These are phyloP conservation scores for Cicer judaicum DNA, from an alignment of 306 rosid species.

Conservation along the genomic window DNA sequence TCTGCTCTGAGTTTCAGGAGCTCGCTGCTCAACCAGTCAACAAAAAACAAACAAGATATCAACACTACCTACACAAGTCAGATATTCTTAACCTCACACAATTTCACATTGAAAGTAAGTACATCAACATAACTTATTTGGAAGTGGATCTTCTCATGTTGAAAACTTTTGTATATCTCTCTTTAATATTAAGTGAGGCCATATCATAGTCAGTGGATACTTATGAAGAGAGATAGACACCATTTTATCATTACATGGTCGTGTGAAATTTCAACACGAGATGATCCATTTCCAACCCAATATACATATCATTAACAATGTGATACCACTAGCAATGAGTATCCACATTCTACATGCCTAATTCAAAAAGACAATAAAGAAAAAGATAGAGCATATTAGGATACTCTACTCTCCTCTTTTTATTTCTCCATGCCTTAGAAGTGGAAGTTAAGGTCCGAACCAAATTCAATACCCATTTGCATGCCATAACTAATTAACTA, in stretches of 20 bases:
- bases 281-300: background rate
- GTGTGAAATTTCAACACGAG: background rate
- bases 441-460: constrained; percentile 7
- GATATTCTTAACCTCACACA: constrained; percentile 17
- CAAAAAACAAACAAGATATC: constrained; percentile 10
- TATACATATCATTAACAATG: constrained; percentile 15
- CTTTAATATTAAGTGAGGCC: constrained; percentile 12
- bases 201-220: background rate
- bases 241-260: background rate
- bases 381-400: background rate
- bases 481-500: background rate
- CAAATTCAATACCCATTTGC: constrained; percentile 9
- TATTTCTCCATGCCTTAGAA: constrained; percentile 11
- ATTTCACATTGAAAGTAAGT: constrained; percentile 10
- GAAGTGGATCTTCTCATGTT: background rate
- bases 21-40: constrained; percentile 55
- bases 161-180: background rate
- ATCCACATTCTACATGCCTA: constrained; percentile 11
- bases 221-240: background rate
- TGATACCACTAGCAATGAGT: background rate
- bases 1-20: constrained; percentile 61
- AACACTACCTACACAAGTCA: constrained; percentile 12
- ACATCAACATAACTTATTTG: background rate
- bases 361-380: constrained; percentile 9
- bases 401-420: constrained; percentile 14